These are phyloP conservation scores for Solanum appendiculatum DNA, from an alignment of 257 asterid genomes.

Conservation along the genomic window DNA sequence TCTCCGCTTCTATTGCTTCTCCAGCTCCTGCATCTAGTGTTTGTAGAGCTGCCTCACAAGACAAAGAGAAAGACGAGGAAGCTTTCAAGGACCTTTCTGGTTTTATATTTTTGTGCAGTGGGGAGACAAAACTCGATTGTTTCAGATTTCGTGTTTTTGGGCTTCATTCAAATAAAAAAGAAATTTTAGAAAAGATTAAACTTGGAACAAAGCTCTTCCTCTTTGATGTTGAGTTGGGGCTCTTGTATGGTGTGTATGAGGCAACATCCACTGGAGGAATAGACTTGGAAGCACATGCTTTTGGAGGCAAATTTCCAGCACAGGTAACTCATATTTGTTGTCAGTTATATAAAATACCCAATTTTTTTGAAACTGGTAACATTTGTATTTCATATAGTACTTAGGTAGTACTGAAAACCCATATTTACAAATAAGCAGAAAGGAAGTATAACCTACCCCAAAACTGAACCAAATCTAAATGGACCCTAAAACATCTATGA, in stretches of 20 bases:
- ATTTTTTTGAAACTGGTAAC: too few relatives aligned
- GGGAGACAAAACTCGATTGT: conserved; percentile 53
- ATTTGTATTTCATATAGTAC: too few relatives aligned
- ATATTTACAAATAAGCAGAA: too few relatives aligned
- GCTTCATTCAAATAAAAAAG: conserved; percentile 42
- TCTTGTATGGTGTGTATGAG: conserved; percentile 65
- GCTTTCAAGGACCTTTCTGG: conserved; percentile 30
- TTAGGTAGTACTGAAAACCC: too few relatives aligned
- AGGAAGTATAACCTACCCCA: too few relatives aligned
- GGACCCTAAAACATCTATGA: too few relatives aligned
- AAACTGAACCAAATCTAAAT: too few relatives aligned
- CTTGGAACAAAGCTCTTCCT: conserved; percentile 63
- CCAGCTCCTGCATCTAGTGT: conserved; percentile 1
- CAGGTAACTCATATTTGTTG: conserved; percentile 37
- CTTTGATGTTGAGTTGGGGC: conserved; percentile 53
- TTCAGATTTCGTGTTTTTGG: conserved; percentile 73
- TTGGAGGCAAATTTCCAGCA: conserved; percentile 66
- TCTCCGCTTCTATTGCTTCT: conserved; percentile 7
- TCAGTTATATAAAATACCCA: neutral
- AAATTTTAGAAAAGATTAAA: conserved; percentile 45
- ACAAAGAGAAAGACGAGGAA: conserved; percentile 13
- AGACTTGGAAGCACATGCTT: conserved; percentile 70
- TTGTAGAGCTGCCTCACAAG: conserved; percentile 14
- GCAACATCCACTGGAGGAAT: conserved; percentile 53
- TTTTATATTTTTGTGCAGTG: conserved; percentile 65